Percentiles rank a stretch among this genome's conserved stretches.
Conservation (phyloP, 768 basidiomycete species). For the Termitomyces sp. region DNA sequence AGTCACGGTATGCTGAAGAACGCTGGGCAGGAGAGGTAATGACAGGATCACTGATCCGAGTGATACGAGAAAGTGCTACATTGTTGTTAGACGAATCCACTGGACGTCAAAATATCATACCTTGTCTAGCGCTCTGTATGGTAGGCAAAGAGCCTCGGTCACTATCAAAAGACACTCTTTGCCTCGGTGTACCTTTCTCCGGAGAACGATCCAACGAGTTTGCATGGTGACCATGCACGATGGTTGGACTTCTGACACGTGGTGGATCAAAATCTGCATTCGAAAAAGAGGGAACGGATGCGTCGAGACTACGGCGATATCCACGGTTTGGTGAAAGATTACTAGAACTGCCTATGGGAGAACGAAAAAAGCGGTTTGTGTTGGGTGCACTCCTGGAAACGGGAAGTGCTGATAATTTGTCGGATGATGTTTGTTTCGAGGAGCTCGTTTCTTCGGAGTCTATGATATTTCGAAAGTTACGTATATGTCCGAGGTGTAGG, state of each 20-base stretch:
- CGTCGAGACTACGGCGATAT: constrained; percentile 37
- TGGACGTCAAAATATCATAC: constrained; percentile 19
- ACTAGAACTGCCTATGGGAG: constrained; percentile 26
- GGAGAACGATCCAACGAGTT: constrained; percentile 31
- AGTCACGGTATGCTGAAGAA: constrained; percentile 20
- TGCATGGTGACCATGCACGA: constrained; percentile 12
- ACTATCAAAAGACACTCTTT: constrained; percentile 53
- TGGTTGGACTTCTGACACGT: constrained; percentile 14
- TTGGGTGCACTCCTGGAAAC: constrained; percentile 23
- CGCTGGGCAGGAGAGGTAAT: constrained; percentile 27
- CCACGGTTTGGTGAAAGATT: constrained; percentile 19
- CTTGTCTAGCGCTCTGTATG: constrained; percentile 32
- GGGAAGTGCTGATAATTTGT: constrained; percentile 39
- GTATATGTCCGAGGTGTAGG: not conserved
- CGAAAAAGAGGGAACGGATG: constrained; percentile 34
- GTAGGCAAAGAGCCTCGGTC: constrained; percentile 38
- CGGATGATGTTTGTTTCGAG: constrained; percentile 43
- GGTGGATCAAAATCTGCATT: constrained; percentile 21
- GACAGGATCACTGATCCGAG: constrained; percentile 28
- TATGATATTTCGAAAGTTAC: not conserved
- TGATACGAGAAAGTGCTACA: constrained; percentile 25
- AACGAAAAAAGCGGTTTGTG: constrained; percentile 27
- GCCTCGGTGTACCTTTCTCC: constrained; percentile 39
- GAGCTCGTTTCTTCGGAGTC: constrained; percentile 32
- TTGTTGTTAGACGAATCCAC: not conserved